phyloP scores from a whole-genome alignment of 2,329 filamentous ascomycete genomes.

The Rhynchosporium agropyri region DNA sequence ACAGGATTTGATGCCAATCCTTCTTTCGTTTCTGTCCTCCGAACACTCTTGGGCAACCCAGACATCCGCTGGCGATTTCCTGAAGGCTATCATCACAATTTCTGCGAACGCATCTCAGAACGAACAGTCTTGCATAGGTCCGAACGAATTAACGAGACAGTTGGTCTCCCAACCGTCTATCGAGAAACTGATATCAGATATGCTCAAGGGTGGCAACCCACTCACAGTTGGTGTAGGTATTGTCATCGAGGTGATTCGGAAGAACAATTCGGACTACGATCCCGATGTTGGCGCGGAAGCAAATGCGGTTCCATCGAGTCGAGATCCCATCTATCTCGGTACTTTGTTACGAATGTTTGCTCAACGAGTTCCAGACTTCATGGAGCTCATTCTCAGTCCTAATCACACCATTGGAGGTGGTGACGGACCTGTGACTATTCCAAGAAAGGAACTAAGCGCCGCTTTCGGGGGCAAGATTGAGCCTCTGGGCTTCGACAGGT shows the following conservation, averaged over 20 bases:
- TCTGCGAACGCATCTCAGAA: slow-evolving; percentile 98
- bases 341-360: slow-evolving; percentile 88
- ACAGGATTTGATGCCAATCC: slow-evolving; percentile 81
- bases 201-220: slow-evolving; percentile 92
- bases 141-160: slow-evolving; percentile 93
- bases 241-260: slow-evolving; percentile 96
- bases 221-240: slow-evolving; percentile 96
- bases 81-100: slow-evolving; percentile 98
- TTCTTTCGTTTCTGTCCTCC: slow-evolving; percentile 84
- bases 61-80: slow-evolving; percentile 93
- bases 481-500: slow-evolving; percentile 93
- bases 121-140: slow-evolving; percentile 97
- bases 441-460: slow-evolving; percentile 75
- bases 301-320: slow-evolving; percentile 76
- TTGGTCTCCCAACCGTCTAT: slow-evolving; percentile 86
- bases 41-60: slow-evolving; percentile 88
- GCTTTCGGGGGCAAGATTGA: slow-evolving; percentile 92
- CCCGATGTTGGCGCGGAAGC: slow-evolving; percentile 84
- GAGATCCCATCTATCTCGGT: slow-evolving; percentile 94
- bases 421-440: slow-evolving; percentile 60
- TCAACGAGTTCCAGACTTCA: slow-evolving; percentile 89
- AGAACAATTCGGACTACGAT: slow-evolving; percentile 99
- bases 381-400: slow-evolving; percentile 82
- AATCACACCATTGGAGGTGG: slow-evolving; percentile 59
- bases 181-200: slow-evolving; percentile 81